Evolutionary conservation across 345 rosid species (phyloP).

Genomic region (Linum usitatissimum): DNA sequence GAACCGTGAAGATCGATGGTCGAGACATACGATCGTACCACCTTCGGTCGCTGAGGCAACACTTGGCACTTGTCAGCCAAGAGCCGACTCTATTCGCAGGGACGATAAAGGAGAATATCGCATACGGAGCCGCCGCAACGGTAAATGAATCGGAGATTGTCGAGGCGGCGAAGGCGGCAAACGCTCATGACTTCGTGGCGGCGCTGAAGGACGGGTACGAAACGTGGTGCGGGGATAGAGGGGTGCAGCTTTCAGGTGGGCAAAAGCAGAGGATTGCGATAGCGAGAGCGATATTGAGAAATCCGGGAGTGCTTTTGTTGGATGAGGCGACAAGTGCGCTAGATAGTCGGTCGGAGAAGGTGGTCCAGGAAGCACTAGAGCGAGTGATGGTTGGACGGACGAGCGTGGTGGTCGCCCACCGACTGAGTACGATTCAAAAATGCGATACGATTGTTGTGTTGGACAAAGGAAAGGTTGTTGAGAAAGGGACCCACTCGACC

Average conservation of each 20-base stretch:
- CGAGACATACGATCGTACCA: slow-evolving; percentile 16
- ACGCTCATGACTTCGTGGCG: slow-evolving; percentile 24
- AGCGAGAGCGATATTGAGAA: not conserved
- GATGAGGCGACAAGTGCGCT: not conserved
- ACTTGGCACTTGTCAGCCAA: slow-evolving; percentile 3
- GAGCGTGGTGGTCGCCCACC: not conserved
- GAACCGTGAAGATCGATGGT: slow-evolving; percentile 17
- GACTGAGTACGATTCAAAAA: not conserved
- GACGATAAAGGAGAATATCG: slow-evolving; percentile 6
- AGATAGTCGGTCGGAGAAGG: not conserved
- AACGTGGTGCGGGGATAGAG: slow-evolving; percentile 9
- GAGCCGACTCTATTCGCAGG: slow-evolving; percentile 4
- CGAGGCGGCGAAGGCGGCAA: slow-evolving; percentile 22
- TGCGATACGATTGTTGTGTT: not conserved
- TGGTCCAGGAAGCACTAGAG: not conserved
- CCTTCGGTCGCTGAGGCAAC: slow-evolving; percentile 16
- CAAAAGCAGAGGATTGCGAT: slow-evolving; percentile 2
- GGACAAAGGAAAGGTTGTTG: not conserved
- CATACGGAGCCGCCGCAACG: not conserved
- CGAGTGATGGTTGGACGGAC: not conserved
- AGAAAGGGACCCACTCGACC: not conserved
- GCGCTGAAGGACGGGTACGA: slow-evolving; percentile 19
- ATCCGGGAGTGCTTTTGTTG: not conserved
- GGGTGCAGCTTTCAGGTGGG: not conserved
- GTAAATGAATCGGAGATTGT: not conserved